Evolutionary conservation across 2,329 filamentous ascomycete genomes (phyloP), one percentile per base, ranked within the genome.

Genomic region (Aspergillus texensis): DNA sequence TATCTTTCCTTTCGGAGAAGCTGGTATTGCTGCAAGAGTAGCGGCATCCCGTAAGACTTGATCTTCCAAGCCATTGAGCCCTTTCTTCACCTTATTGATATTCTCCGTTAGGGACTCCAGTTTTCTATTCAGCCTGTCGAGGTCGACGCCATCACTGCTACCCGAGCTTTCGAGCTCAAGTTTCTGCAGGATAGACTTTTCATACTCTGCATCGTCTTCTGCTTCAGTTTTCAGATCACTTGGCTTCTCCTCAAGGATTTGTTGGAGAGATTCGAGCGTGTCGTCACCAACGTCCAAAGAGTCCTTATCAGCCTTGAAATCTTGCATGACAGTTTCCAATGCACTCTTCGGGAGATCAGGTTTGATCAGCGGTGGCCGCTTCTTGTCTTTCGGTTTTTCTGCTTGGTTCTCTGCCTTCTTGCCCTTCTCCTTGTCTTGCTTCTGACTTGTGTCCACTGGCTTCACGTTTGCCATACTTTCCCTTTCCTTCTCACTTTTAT

Each of bases 251-350:
- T 79, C 71, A 46, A 83, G 69, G 28, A 82, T 70, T 16, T 77
- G 74, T 58, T 81, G 75, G 21, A 83, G 75, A 21, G 79, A 82
- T 58, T 81, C 78, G 48, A 83, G 75, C 2, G 81, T 83, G 64
- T 79, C 78, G 61, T 82, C 80, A 14, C 80, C 79, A 6, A 81
- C 65, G 14, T 75, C 72, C 21, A 81, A 67, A 1, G 72, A 69
- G 24, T 79, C 75, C 34, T 76, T 77, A 57, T 78, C 72, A 2
- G 76, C 74, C 62, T 73, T 80, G 26, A 73, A 73, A 60, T 80
- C 75, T 58, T 80, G 76, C 43, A 81, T 74, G 28, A 81, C 75
- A 3, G 76, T 76, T 61, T 79, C 78, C 21, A 81, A 65, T 4
- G 74, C 80, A 63, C 79, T 82, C 56, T 77, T 78, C 21, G 79